A percentile compares a stretch with the other conserved stretches of the same genome.
These are phyloP conservation scores for Sugiyamaella floridensis DNA, from an alignment of 805 yeast species.

Conservation along the genomic window DNA sequence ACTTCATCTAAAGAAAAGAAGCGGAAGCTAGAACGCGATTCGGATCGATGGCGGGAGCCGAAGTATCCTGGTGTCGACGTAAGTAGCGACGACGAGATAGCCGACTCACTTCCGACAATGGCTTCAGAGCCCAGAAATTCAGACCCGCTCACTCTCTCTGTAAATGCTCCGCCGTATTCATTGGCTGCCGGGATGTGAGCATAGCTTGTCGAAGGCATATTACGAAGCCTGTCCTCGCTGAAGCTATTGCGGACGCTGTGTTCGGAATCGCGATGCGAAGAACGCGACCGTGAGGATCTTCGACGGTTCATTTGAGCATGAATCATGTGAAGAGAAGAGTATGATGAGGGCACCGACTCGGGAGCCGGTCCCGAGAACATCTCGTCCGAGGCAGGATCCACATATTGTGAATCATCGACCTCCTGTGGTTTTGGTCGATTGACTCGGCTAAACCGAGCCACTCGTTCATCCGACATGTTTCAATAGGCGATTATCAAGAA, in stretches of 20 bases:
- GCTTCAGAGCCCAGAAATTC: slow-evolving; percentile 14
- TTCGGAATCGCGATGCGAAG: slow-evolving; percentile 11
- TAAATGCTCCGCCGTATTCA: not conserved
- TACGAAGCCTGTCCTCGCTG: not conserved
- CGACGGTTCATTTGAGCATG: slow-evolving; percentile 28
- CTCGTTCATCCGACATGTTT: not conserved
- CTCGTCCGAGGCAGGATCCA: slow-evolving; percentile 35
- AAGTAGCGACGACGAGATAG: not conserved
- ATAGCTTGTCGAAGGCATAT: not conserved
- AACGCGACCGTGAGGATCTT: slow-evolving; percentile 17
- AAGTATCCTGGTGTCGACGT: not conserved
- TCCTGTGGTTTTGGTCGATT: not conserved
- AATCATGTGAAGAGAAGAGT: slow-evolving; percentile 36
- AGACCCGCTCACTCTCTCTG: not conserved
- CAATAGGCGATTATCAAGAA: too few relatives aligned
- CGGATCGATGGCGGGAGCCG: slow-evolving; percentile 12
- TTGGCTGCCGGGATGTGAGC: not conserved
- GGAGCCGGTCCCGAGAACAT: slow-evolving; percentile 69
- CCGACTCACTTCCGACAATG: not conserved
- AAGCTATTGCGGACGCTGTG: slow-evolving; percentile 3
- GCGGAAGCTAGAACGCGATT: slow-evolving; percentile 44
- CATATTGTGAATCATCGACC: slow-evolving; percentile 29
- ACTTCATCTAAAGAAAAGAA: slow-evolving; percentile 82
- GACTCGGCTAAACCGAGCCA: slow-evolving; percentile 1
- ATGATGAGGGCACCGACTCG: slow-evolving; percentile 63